Base-by-base conservation (phyloP, 225 moss, liverwort and hornwort genomes). In the Asterella californica region DNA sequence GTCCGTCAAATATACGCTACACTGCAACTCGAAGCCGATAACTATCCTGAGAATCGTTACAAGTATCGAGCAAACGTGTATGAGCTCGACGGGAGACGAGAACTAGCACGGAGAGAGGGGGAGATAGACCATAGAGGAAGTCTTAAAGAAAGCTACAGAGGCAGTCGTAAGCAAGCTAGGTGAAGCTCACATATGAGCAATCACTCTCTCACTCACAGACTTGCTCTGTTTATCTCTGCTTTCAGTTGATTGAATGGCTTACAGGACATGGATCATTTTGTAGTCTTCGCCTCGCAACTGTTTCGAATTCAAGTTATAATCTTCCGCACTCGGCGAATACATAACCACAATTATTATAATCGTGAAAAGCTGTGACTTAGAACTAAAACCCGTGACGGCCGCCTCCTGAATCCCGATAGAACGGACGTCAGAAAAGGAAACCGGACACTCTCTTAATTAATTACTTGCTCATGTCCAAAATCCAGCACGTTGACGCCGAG, bases 191-290 rank as follows among this genome's bases (percentile, higher is more conserved):
- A 75, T 54, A 32, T 55, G 75, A 75, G 75, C 75, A 34, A 34
- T 75, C 75, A 75, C 75, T 75, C n/a, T 32, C 74, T 55, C 32
- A 74, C 74, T 54, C 75, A 75, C 75, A 54, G 75, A 55, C 75
- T 57, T 54, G 34, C 54, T 57, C 75, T 5, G 30, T 75, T 33
- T 9, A 29, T 75, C 53, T 55, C 0, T 55, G 75, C 75, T 75
- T 30, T n/a, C n/a, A n/a, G n/a, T n/a, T 75, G 33, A 37, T 54
- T 36, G 75, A 75, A 57, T 57, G 53, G 33, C 15, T 57, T 42
- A 42, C 54, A 18, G 33, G 75, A 32, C 48, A 37, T 19, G 54
- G 21, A 75, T 54, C 75, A 32, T 37, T 49, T 54, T 75, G 75
- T 75, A 75, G 4, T 75, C 55, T 32, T 75, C 3, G 15, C 33